Conservation (phyloP, 1,284 basidiomycete species). For the Cutaneotrichosporon spelunceum region DNA sequence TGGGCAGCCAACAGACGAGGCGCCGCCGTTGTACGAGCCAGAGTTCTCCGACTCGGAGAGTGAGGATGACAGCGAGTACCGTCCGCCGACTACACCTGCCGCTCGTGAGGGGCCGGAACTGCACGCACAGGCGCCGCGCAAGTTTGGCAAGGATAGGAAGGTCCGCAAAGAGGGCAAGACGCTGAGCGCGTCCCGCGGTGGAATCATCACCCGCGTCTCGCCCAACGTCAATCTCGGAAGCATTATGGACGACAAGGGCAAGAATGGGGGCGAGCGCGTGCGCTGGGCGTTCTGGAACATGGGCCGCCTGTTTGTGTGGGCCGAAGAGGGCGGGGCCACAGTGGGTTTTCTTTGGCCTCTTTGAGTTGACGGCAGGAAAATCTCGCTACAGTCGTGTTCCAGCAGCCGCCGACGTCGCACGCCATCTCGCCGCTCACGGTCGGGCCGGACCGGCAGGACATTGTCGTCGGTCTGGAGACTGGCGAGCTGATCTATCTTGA, state of each 20-base stretch:
- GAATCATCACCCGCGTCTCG: constrained; percentile 26
- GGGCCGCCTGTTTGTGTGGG: constrained; percentile 74
- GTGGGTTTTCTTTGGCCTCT: constrained; percentile 6
- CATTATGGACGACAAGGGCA: constrained; percentile 62
- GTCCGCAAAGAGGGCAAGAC: constrained; percentile 18
- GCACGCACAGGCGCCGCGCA: neutral
- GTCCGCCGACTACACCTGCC: neutral
- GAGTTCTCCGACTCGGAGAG: constrained; percentile 21
- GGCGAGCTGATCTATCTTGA: constrained; percentile 90
- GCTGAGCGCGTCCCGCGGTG: constrained; percentile 17
- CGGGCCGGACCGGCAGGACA: constrained; percentile 69
- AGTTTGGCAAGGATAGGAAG: constrained; percentile 10
- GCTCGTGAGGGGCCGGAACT: neutral
- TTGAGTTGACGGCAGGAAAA: constrained; percentile 62
- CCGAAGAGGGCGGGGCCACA: constrained; percentile 61
- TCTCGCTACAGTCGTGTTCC: constrained; percentile 78
- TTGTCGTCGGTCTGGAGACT: constrained; percentile 86
- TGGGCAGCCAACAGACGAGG: constrained; percentile 1
- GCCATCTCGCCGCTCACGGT: constrained; percentile 69
- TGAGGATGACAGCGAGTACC: constrained; percentile 13
- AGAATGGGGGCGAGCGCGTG: constrained; percentile 65
- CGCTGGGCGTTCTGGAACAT: constrained; percentile 81
- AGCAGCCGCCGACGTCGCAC: constrained; percentile 82
- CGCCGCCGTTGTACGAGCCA: constrained; percentile 19
- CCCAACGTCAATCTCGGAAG: constrained; percentile 60